Conservation (phyloP, 176 grass and related monocot genomes). For the Elymus sibiricus region DNA sequence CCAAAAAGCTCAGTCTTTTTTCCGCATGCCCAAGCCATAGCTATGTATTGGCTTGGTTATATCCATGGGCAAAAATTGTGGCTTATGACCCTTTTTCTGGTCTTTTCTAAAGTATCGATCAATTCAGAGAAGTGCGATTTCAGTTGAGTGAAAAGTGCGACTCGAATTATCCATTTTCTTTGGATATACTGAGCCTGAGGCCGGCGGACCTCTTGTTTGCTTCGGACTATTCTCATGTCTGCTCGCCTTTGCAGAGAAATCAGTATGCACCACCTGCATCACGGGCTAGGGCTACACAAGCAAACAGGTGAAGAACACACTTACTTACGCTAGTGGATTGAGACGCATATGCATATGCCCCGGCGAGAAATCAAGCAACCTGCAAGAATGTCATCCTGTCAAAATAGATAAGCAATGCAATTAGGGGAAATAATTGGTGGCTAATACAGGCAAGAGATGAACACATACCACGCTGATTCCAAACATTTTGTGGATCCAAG, state of each 20-base stretch:
- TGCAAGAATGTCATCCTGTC: neutral
- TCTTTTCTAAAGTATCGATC: neutral
- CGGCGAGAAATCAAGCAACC: neutral
- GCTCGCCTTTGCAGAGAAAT: neutral
- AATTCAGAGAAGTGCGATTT: neutral
- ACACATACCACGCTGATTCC: slow-evolving; percentile 51
- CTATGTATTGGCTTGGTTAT: neutral
- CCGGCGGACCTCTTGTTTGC: neutral
- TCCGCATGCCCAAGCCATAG: neutral
- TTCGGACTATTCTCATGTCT: neutral
- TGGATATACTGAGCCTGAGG: neutral
- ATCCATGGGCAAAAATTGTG: neutral
- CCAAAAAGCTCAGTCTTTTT: neutral
- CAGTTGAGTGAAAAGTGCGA: neutral
- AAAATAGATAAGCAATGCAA: slow-evolving; percentile 7
- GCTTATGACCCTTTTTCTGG: neutral
- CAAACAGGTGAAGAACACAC: neutral
- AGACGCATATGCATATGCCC: neutral
- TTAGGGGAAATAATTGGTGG: neutral
- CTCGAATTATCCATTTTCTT: neutral
- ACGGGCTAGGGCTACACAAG: neutral
- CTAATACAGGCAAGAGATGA: slow-evolving; percentile 26
- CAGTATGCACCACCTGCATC: neutral
- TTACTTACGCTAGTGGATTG: neutral
- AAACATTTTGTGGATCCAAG: neutral